Conservation (phyloP, 345 rosid species). For the Populus pruinosa region DNA sequence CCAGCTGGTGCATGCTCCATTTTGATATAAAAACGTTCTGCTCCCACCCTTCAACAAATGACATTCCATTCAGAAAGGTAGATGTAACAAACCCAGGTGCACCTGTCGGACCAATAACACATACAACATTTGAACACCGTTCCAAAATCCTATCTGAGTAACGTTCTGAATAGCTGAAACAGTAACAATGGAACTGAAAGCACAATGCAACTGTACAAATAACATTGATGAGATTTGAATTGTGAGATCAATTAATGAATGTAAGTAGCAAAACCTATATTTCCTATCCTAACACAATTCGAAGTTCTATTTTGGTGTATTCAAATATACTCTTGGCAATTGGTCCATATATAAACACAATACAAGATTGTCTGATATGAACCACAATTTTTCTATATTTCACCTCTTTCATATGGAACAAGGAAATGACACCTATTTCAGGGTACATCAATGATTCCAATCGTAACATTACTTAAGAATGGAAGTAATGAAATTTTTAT, state of each 20-base stretch:
- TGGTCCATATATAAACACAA: not conserved
- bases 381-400: not conserved
- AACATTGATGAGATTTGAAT: too few species aligned
- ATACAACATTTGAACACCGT: not conserved
- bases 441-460: not conserved
- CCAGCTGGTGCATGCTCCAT: slow-evolving; percentile 99
- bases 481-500: not conserved
- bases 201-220: not conserved
- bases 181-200: not conserved
- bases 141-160: not conserved
- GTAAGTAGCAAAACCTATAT: too few species aligned
- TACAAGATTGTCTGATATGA: not conserved
- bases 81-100: slow-evolving; percentile 88
- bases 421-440: not conserved
- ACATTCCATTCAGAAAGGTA: slow-evolving; percentile 86
- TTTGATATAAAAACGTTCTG: slow-evolving; percentile 93
- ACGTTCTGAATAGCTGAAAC: not conserved
- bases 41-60: slow-evolving; percentile 97
- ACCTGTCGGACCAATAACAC: slow-evolving; percentile 43
- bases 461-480: too few species aligned
- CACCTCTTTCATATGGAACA: not conserved
- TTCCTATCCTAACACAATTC: not conserved
- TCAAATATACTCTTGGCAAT: not conserved
- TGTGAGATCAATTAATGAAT: too few species aligned
- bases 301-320: not conserved